Evolutionary conservation across 2,329 filamentous ascomycete species (phyloP), one percentile per base, ranked within the genome.

Genomic region (Colletotrichum simmondsii): DNA sequence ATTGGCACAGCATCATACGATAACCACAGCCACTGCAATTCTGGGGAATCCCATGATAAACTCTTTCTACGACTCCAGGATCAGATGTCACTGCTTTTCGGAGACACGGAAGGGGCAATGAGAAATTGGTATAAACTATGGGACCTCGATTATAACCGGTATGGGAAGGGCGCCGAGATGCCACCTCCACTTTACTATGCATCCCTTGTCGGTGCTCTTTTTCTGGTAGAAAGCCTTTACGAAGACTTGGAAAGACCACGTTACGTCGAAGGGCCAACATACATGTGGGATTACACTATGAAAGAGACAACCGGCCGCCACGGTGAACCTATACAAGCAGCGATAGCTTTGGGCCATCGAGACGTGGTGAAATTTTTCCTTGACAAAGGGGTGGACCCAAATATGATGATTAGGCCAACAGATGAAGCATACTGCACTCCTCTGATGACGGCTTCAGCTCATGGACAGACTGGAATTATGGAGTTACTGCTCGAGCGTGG

Each of bases 381-480:
- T 1, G 16, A 46, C 16, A n/a, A 46, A 46, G 42, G 16, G 0
- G 42, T 6, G 42, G 5, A 46, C 16, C 42, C 42, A 46, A 46
- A 46, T 6, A 46, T 16, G 14, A 42, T 1, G 5, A 2, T 46
- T 8, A 0, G 0, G 37, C 37, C 19, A 3, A n/a, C 14, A 3
- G 0, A 0, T 16, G 7, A 1, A 3, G 16, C 14, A 46, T 3
- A 1, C 2, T 1, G 37, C 37, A 46, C 42, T 3, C 16, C 16
- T 46, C 8, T 46, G 14, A 46, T 46, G 16, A 46, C 42, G 3
- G 42, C 42, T 16, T 46, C 42, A 4, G 42, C 16, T 46, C 6
- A n/a, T 46, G 42, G 42, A 0, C 42, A 46, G 42, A 46, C 16
- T n/a, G 7, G n/a, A 46, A n/a, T 46, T 3, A 46, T 46, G 0